These are phyloP conservation scores for Ophiostoma triangulosporum DNA, from an alignment of 2,329 filamentous ascomycete genomes.

Conservation along the genomic window DNA sequence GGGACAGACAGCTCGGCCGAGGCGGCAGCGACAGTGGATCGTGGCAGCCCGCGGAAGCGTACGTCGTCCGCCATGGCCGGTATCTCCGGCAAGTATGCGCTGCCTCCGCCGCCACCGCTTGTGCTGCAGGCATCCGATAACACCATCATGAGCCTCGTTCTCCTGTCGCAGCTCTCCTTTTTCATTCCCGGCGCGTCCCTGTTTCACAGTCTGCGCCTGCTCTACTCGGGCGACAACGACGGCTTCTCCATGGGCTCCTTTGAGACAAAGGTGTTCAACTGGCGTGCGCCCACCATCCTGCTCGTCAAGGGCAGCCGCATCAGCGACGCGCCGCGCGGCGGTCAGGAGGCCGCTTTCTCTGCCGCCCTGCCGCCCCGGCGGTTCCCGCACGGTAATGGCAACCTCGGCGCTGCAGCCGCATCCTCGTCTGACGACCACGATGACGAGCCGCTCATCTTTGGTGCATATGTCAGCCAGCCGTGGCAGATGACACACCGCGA, in stretches of 20 bases:
- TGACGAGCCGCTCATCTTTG: constrained; percentile 44
- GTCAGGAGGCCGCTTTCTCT: constrained; percentile 42
- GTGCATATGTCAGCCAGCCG: constrained; percentile 50
- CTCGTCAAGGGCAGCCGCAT: constrained; percentile 54
- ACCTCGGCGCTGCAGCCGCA: too few relatives aligned
- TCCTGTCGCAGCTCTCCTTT: constrained; percentile 57
- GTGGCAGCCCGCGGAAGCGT: constrained; percentile 1
- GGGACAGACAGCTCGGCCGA: too few relatives aligned
- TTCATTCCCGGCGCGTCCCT: constrained; percentile 53
- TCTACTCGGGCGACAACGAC: constrained; percentile 57
- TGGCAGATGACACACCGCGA: constrained; percentile 57
- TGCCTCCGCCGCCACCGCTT: constrained; percentile 21
- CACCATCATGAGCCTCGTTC: constrained; percentile 51
- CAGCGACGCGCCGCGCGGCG: constrained; percentile 30
- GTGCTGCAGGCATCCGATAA: constrained; percentile 34
- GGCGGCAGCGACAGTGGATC: not conserved
- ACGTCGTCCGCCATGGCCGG: not conserved
- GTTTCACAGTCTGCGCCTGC: constrained; percentile 49
- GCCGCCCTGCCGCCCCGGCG: constrained; percentile 50
- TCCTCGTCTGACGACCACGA: constrained; percentile 1
- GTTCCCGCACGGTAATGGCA: constrained; percentile 33
- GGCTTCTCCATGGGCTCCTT: constrained; percentile 70
- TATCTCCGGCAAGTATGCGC: not conserved
- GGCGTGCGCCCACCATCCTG: constrained; percentile 60
- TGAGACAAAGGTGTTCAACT: constrained; percentile 62